Base-by-base conservation (phyloP, 169 alveolate species). In the Fabrea salina region DNA sequence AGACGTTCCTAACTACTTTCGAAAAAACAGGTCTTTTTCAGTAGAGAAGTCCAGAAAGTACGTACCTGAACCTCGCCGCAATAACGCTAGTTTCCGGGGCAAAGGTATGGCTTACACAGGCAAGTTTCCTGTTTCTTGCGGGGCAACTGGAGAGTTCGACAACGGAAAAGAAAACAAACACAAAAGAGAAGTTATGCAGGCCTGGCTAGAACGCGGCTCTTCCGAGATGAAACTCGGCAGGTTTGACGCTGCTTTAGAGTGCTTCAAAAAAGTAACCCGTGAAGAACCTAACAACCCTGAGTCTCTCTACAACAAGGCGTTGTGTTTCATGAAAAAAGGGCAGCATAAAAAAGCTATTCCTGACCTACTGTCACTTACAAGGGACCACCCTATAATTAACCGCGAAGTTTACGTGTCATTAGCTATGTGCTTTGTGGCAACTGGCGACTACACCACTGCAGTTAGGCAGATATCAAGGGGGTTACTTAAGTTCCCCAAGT, bases 261-360 rank as follows among this genome's bases (percentile, higher is more conserved):
- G 70, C n/a, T 86, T 81, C 44, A 79, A 86, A n/a, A 77, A 83
- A 75, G 87, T 88, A 4, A 44, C 83, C 22, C 76, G 83, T 43
- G 77, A 50, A 5, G 86, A 83, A 41, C 19, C 74, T 0, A 86
- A 82, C 25, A 43, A 71, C 32, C 75, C 67, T 27, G 92, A 86
- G 39, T 85, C 86, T 1, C 8, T 79, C n/a, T 86, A 77, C 43
- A 64, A 83, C 58, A 70, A 85, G 68, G 92, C 82, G 67, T 82
- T 83, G 32, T 56, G 89, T 2, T 51, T 76, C 22, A 51, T 86
- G 39, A 82, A 86, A 61, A 19, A 56, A 5, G 80, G 66, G 6
- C 50, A 72, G 25, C 82, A 85, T 25, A 43, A n/a, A 1, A 77
- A 83, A 71, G 87, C 92, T 1, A 79, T 83, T 0, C 25, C 70